Base-by-base conservation (phyloP, 768 basidiomycete genomes). In the Mycena amicta region DNA sequence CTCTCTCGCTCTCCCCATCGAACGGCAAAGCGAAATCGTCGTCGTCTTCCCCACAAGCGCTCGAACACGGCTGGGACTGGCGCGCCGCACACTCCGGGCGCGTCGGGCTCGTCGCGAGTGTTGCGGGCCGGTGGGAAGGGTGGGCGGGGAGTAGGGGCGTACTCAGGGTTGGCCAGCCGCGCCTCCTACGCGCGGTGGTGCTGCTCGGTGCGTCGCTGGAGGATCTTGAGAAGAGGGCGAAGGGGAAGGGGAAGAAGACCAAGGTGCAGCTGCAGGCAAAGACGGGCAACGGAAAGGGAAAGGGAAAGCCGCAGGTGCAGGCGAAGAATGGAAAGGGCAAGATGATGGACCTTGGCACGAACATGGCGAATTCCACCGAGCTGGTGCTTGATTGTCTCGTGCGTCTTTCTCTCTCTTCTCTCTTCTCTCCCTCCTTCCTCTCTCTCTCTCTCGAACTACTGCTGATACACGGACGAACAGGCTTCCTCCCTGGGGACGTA, bases 401-500 rank as follows among this genome's bases (percentile, higher is more conserved):
- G 52, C 53, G 73, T 62, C 47, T 37, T 12, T 27, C 8, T 12
- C 13, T 25, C 30, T 52, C 33, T 55, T 27, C 20, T 1, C 26
- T n/a, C 26, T 33, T 13, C 28, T 18, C 1, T 4, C 29, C 2
- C 16, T 30, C 31, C n/a, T 8, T 20, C 13, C 13, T 25, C 30
- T 52, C 33, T 41, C n/a, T 23, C 12, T 6, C 20, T 5, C 28
- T 23, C 15, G 12, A n/a, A 16, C 12, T 45, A 16, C 33, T 20
- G 23, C 29, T 16, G 28, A 37, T 23, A 23, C 20, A n/a, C 31
- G 46, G 15, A 50, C n/a, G n/a, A n/a, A n/a, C n/a, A 37, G 85
- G 83, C 84, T 0, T 89, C 87, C 0, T 86, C 84, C 4, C 78
- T 88, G 16, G 86, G 86, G 11, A 72, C 69, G 0, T 88, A 86